A percentile compares a stretch with the other conserved stretches of the same genome.
Conservation (phyloP, 495 filamentous ascomycete genomes). For the Penicillium malachiteum region DNA sequence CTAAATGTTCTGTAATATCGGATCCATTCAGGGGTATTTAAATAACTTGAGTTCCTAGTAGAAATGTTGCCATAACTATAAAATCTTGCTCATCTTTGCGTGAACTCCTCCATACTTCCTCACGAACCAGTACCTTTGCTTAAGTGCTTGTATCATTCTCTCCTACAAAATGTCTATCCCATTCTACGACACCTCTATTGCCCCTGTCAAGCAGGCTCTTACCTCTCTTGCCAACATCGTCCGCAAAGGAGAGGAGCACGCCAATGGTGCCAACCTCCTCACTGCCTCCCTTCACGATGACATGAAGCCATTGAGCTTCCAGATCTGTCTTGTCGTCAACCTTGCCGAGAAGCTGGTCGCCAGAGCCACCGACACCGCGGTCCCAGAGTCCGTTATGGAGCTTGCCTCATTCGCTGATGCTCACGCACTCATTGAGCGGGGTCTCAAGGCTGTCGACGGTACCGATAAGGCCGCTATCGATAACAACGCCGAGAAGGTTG, state of each 20-base stretch:
- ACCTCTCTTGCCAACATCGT: neutral
- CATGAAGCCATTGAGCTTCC: slow-evolving; percentile 49
- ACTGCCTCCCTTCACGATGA: slow-evolving; percentile 26
- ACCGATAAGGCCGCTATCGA: slow-evolving; percentile 38
- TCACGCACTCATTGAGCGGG: slow-evolving; percentile 37
- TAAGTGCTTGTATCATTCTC: neutral
- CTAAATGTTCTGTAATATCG: neutral
- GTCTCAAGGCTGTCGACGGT: slow-evolving; percentile 34
- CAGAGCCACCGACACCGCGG: slow-evolving; percentile 27
- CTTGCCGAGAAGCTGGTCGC: slow-evolving; percentile 25
- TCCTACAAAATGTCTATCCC: slow-evolving; percentile 1
- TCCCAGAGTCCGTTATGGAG: slow-evolving; percentile 29
- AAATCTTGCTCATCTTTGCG: slow-evolving; percentile 2
- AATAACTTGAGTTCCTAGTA: neutral
- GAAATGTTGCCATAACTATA: slow-evolving; percentile 3
- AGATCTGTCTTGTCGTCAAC: slow-evolving; percentile 38
- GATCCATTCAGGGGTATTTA: slow-evolving; percentile 5
- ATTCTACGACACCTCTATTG: neutral
- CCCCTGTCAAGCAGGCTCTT: neutral
- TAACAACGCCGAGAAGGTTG: slow-evolving; percentile 29
- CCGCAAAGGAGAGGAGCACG: slow-evolving; percentile 1
- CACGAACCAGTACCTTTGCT: neutral
- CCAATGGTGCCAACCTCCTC: slow-evolving; percentile 1
- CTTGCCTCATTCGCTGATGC: slow-evolving; percentile 41
- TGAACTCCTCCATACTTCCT: neutral